phyloP scores from a whole-genome alignment of 1,284 basidiomycete genomes.

The Ganoderma sinense region DNA sequence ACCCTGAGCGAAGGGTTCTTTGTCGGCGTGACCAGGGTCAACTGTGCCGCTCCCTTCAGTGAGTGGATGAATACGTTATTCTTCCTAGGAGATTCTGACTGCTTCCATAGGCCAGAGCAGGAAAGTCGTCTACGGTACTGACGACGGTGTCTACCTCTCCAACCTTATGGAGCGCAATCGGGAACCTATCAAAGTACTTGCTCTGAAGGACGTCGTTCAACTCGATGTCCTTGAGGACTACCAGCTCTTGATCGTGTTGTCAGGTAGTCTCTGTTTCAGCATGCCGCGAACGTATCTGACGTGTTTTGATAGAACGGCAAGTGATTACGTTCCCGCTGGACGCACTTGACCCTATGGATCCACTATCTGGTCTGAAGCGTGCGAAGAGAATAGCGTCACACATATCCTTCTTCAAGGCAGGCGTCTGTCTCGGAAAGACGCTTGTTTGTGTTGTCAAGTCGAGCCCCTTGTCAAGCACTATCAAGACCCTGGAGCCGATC shows the following conservation, averaged over 20 bases:
- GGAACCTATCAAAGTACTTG: slow-evolving; percentile 92
- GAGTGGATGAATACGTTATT: slow-evolving; percentile 44
- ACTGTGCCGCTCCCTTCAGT: slow-evolving; percentile 96
- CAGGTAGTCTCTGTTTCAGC: slow-evolving; percentile 59
- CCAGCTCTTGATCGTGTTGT: slow-evolving; percentile 93
- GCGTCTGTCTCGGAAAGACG: slow-evolving; percentile 92
- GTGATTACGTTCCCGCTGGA: slow-evolving; percentile 98
- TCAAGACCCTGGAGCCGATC: slow-evolving; percentile 97
- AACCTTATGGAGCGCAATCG: slow-evolving; percentile 81
- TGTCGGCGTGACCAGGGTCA: slow-evolving; percentile 83
- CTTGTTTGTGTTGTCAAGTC: slow-evolving; percentile 98
- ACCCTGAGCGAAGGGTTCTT: slow-evolving; percentile 92
- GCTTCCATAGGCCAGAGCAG: slow-evolving; percentile 77
- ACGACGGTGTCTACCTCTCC: slow-evolving; percentile 96
- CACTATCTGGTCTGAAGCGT: slow-evolving; percentile 89
- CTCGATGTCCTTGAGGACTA: slow-evolving; percentile 98
- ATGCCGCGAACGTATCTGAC: slow-evolving; percentile 3
- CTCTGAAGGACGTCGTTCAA: slow-evolving; percentile 90
- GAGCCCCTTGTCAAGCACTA: slow-evolving; percentile 93
- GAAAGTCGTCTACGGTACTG: slow-evolving; percentile 94
- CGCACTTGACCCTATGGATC: slow-evolving; percentile 90
- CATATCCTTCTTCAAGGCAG: slow-evolving; percentile 98
- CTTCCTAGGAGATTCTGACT: slow-evolving; percentile 2
- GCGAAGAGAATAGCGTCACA: slow-evolving; percentile 96
- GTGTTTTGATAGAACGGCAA: slow-evolving; percentile 73